Evolutionary conservation across 1,139 yeast species (phyloP).

Genomic region (Spencermartinsiella ligniputridi): DNA sequence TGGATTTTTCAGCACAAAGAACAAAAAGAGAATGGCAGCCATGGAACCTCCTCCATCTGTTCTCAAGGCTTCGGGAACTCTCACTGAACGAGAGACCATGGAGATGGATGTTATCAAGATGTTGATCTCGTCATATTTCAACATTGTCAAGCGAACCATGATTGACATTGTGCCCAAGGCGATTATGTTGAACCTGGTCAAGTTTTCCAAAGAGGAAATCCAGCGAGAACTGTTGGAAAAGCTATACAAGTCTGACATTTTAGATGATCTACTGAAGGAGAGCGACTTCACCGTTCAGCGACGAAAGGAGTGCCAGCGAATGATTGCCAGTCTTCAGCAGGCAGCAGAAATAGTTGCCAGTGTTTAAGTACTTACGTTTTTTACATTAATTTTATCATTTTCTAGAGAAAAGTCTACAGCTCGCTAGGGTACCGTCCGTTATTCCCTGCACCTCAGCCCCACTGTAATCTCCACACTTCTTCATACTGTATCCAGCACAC

Average conservation of each 20-base stretch:
- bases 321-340: conserved; percentile 85
- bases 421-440: too few relatives aligned
- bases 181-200: conserved; percentile 85
- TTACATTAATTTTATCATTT: too few relatives aligned
- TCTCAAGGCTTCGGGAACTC: conserved; percentile 87
- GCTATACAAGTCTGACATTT: conserved; percentile 71
- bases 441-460: too few relatives aligned
- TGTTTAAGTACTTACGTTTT: conserved; percentile 40
- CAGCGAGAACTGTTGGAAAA: conserved; percentile 87
- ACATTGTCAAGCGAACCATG: conserved; percentile 89
- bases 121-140: conserved; percentile 82
- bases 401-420: too few relatives aligned
- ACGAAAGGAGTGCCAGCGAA: conserved; percentile 89
- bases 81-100: conserved; percentile 93
- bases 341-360: conserved; percentile 91
- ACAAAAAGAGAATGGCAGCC: conserved; percentile 88
- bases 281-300: conserved; percentile 90
- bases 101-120: conserved; percentile 96
- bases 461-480: too few relatives aligned
- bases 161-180: conserved; percentile 95
- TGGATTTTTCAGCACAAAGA: conserved; percentile 87
- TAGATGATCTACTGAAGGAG: conserved; percentile 79
- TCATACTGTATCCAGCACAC: too few relatives aligned
- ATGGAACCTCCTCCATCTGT: conserved; percentile 98
- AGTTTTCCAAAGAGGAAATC: conserved; percentile 76